Evolutionary conservation across 768 basidiomycete genomes (phyloP).

Genomic region (Rubroboletus pulcherrimus): DNA sequence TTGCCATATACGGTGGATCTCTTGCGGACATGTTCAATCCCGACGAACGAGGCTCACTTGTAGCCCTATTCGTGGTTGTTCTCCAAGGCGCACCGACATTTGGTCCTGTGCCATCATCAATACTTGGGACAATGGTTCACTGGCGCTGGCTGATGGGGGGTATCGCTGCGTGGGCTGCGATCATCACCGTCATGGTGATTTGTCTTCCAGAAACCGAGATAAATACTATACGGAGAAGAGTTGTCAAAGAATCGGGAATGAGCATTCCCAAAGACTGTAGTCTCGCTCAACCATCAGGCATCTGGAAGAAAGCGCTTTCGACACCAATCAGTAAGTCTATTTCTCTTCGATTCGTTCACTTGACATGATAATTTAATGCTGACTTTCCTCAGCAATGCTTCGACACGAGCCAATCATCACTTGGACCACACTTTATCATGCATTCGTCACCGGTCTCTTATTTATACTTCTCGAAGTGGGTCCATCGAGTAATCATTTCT

Average conservation of each 20-base stretch:
- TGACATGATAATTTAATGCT: not conserved
- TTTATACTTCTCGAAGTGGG: slow-evolving; percentile 25
- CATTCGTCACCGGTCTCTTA: slow-evolving; percentile 24
- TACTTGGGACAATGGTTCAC: slow-evolving; percentile 18
- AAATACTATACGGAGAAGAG: slow-evolving; percentile 14
- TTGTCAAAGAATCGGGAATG: slow-evolving; percentile 1
- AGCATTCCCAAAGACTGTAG: not conserved
- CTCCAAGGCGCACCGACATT: slow-evolving; percentile 27
- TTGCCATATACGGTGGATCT: slow-evolving; percentile 24
- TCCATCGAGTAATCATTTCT: not conserved
- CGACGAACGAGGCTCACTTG: slow-evolving; percentile 21
- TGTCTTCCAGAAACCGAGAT: slow-evolving; percentile 23
- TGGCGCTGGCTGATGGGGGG: slow-evolving; percentile 25
- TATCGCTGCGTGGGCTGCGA: slow-evolving; percentile 17
- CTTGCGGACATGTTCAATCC: slow-evolving; percentile 24
- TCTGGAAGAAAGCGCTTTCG: slow-evolving; percentile 14
- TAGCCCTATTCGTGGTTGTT: slow-evolving; percentile 24
- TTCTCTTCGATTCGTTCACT: not conserved
- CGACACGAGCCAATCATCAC: slow-evolving; percentile 22
- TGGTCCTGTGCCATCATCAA: slow-evolving; percentile 24
- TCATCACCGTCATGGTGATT: slow-evolving; percentile 14
- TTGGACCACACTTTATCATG: slow-evolving; percentile 24
- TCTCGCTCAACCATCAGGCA: not conserved
- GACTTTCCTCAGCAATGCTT: slow-evolving; percentile 13
- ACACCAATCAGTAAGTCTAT: slow-evolving; percentile 16